Evolutionary conservation across 805 yeast genomes (phyloP).

Genomic region (Hanseniaspora thailandica): DNA sequence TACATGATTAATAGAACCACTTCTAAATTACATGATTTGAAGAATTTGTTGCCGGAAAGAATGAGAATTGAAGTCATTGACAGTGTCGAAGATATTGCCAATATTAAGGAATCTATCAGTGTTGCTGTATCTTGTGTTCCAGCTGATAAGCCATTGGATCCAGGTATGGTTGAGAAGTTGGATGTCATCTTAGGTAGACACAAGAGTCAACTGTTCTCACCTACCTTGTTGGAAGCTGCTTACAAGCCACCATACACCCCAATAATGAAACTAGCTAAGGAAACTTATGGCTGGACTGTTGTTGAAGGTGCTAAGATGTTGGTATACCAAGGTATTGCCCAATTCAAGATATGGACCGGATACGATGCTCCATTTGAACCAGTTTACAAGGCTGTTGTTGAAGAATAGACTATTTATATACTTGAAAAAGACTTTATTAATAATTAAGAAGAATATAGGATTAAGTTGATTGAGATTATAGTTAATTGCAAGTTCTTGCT

Average conservation of each 20-base stretch:
- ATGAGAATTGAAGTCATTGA: constrained; percentile 51
- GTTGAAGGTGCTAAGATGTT: constrained; percentile 86
- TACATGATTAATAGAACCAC: constrained; percentile 73
- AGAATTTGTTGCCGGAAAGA: constrained; percentile 45
- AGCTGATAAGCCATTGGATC: constrained; percentile 61
- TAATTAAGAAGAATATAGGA: too few relatives aligned
- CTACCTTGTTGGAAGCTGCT: constrained; percentile 77
- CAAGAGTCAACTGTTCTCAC: constrained; percentile 31
- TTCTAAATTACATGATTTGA: constrained; percentile 49
- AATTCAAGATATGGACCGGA: constrained; percentile 69
- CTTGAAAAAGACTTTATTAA: neutral
- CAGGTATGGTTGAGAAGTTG: constrained; percentile 36
- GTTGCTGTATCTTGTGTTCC: constrained; percentile 74
- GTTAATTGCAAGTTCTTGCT: constrained; percentile 7
- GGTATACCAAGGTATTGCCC: constrained; percentile 84
- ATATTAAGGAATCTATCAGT: constrained; percentile 35
- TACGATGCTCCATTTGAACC: constrained; percentile 49
- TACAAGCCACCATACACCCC: constrained; percentile 85
- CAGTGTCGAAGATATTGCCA: constrained; percentile 34
- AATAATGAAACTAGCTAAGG: constrained; percentile 63
- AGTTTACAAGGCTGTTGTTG: constrained; percentile 47
- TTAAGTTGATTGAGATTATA: too few relatives aligned
- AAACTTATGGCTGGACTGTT: constrained; percentile 59
- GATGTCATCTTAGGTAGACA: constrained; percentile 19
- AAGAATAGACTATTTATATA: neutral